These are phyloP conservation scores for Anacardium occidentale DNA, from an alignment of 345 rosid species.

Conservation along the genomic window DNA sequence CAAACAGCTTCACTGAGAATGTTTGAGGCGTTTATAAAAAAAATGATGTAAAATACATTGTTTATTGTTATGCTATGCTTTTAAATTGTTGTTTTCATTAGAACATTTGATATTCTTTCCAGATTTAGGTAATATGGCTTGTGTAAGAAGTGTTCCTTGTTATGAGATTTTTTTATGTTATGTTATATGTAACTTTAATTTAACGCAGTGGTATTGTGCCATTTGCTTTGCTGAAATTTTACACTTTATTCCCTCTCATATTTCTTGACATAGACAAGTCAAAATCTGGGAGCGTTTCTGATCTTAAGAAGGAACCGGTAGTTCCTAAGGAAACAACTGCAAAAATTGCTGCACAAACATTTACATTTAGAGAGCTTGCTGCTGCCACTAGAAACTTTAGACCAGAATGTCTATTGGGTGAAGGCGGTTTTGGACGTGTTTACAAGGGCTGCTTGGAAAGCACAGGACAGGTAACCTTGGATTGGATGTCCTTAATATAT, in stretches of 20 bases:
- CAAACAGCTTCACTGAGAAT: background rate
- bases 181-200: too few species aligned
- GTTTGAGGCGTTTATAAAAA: constrained; percentile 9
- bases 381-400: constrained; percentile 78
- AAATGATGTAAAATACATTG: constrained; percentile 8
- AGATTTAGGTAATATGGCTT: background rate
- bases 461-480: constrained; percentile 73
- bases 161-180: background rate
- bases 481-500: background rate
- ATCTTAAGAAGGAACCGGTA: constrained; percentile 59
- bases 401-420: constrained; percentile 81
- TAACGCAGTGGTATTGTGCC: background rate
- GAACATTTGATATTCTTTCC: background rate
- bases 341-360: constrained; percentile 86
- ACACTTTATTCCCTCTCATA: background rate
- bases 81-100: background rate
- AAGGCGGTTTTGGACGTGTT: constrained; percentile 97
- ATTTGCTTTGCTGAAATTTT: background rate
- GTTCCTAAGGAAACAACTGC: constrained; percentile 71
- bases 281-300: constrained; percentile 60
- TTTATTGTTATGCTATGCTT: constrained; percentile 3
- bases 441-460: constrained; percentile 89
- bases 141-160: background rate
- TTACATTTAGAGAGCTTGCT: constrained; percentile 90
- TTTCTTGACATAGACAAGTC: constrained; percentile 58